Percentiles rank a stretch among this genome's conserved stretches.
These are phyloP conservation scores for Xylariaceae sp. DNA, from an alignment of 2,329 filamentous ascomycete genomes.

Conservation along the genomic window DNA sequence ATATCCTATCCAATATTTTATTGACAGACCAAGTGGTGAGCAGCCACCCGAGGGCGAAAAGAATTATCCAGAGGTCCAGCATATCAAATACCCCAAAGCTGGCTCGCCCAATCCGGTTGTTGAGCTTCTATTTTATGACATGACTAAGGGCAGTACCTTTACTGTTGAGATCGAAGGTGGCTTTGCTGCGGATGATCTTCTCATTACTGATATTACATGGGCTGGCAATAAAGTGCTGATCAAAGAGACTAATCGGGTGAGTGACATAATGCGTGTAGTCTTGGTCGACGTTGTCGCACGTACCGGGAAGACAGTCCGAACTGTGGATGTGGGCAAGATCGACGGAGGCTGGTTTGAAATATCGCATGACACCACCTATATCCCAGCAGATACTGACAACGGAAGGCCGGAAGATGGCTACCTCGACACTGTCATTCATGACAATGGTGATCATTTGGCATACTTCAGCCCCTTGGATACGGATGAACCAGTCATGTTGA, in stretches of 20 bases:
- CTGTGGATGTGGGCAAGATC: constrained; percentile 74
- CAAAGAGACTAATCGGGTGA: constrained; percentile 91
- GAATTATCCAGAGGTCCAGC: constrained; percentile 81
- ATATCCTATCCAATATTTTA: constrained; percentile 90
- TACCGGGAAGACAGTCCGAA: constrained; percentile 74
- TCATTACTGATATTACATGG: constrained; percentile 94
- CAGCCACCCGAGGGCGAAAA: constrained; percentile 69
- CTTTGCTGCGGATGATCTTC: constrained; percentile 75
- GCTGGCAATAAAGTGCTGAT: constrained; percentile 80
- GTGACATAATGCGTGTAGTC: constrained; percentile 83
- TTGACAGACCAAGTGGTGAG: constrained; percentile 78
- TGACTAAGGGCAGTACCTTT: constrained; percentile 74
- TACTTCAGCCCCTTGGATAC: constrained; percentile 91
- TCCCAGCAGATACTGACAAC: constrained; percentile 77
- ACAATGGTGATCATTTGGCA: constrained; percentile 85
- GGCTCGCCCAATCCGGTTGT: constrained; percentile 92
- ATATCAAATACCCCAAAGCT: constrained; percentile 97
- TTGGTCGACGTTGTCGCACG: constrained; percentile 75
- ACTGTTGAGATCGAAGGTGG: constrained; percentile 73
- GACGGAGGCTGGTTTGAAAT: constrained; percentile 98
- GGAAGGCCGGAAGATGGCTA: constrained; percentile 84
- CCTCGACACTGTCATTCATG: constrained; percentile 82
- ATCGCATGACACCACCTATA: constrained; percentile 77
- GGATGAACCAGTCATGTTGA: constrained; percentile 78
- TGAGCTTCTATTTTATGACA: constrained; percentile 83